Evolutionary conservation across 305 asterid genomes (phyloP).

Genomic region (Vinca major): DNA sequence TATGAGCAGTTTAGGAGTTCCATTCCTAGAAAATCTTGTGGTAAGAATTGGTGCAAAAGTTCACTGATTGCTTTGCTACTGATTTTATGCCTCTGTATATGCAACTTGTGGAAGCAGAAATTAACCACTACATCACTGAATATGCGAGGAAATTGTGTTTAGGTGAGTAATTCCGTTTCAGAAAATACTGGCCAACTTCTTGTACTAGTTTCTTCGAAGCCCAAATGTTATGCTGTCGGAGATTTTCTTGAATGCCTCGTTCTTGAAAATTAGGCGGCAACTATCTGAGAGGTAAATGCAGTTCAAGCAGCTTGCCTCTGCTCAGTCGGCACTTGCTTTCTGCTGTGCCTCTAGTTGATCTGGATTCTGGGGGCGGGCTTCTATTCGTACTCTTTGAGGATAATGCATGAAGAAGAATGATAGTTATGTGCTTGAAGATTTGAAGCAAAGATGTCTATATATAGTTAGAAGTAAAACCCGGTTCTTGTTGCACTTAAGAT

Average conservation of each 20-base stretch:
- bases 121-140: neutral
- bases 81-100: neutral
- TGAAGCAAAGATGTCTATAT: neutral
- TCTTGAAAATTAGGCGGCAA: neutral
- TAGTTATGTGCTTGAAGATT: neutral
- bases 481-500: neutral
- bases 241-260: neutral
- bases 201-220: no score
- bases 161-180: neutral
- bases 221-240: neutral
- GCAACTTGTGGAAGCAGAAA: neutral
- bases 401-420: neutral
- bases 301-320: neutral
- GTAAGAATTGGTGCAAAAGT: conserved; percentile 30
- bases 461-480: neutral
- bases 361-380: neutral
- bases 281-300: neutral
- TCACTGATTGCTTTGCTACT: neutral
- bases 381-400: neutral
- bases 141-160: neutral
- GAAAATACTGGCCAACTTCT: neutral
- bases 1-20: conserved; percentile 31
- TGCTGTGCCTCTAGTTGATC: neutral
- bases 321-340: neutral
- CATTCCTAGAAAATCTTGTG: conserved; percentile 44